Percentiles rank a stretch among this genome's conserved stretches.
Conservation (phyloP, 129 eudicot species). For the Pittosporum tobira region DNA sequence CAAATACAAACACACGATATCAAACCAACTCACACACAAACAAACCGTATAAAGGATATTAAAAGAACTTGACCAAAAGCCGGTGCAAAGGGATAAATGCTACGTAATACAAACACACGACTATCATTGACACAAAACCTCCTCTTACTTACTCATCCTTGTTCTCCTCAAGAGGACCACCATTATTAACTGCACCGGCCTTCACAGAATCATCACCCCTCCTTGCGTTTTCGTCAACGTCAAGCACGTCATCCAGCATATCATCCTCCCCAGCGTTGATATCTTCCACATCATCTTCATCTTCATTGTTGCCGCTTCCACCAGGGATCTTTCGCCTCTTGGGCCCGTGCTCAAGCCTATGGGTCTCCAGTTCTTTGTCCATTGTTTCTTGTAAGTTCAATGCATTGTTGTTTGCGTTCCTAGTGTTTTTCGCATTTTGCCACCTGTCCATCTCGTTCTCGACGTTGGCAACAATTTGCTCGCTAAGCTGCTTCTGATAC, state of each 20-base stretch:
- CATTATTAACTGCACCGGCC: slow-evolving; percentile 25
- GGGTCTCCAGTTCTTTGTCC: slow-evolving; percentile 98
- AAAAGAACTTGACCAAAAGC: no score
- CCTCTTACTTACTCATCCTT: slow-evolving; percentile 31
- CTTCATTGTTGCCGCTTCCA: slow-evolving; percentile 54
- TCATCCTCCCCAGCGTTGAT: slow-evolving; percentile 89
- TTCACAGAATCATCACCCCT: slow-evolving; percentile 48
- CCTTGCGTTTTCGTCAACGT: slow-evolving; percentile 52
- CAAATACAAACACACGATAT: no score
- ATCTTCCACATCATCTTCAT: slow-evolving; percentile 93
- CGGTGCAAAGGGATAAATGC: slow-evolving; percentile 2
- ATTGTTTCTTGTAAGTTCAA: slow-evolving; percentile 90
- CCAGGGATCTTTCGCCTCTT: slow-evolving; percentile 79
- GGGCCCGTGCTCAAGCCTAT: slow-evolving; percentile 95
- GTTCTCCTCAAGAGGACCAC: slow-evolving; percentile 25
- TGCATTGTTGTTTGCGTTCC: slow-evolving; percentile 42
- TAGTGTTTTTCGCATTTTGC: slow-evolving; percentile 64
- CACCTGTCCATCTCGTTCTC: slow-evolving; percentile 86
- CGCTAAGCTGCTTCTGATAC: slow-evolving; percentile 71
- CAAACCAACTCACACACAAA: no score
- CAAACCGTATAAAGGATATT: no score
- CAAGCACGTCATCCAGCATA: slow-evolving; percentile 81
- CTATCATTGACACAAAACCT: slow-evolving; percentile 2
- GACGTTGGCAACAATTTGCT: slow-evolving; percentile 58
- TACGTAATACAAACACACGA: slow-evolving; percentile 20